Base-by-base conservation (phyloP, 1,284 basidiomycete genomes). In the Moesziomyces parantarcticus region DNA sequence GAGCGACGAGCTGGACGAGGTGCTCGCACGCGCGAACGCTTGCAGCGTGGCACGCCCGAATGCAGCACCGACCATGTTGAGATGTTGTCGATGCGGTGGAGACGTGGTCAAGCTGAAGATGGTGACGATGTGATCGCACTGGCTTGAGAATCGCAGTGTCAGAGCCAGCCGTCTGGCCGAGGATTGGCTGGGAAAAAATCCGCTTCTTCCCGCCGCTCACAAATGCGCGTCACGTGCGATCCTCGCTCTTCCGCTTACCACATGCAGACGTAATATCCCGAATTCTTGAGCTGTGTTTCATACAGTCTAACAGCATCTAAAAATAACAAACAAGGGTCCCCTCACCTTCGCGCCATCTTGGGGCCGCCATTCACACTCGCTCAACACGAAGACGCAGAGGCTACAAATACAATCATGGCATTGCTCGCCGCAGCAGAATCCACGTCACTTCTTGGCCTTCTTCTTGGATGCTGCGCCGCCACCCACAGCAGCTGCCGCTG, bases 141-240 rank as follows among this genome's bases (percentile, higher is more conserved):
- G 25, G 39, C 41, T 26, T 32, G 29, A 32, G 10, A 32, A 13
- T 11, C 29, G 10, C 29, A 32, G 29, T 13, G 29, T 13, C 29
- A 32, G 10, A 32, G 29, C 29, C 29, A n/a, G 29, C 29, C 29
- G 42, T 9, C 22, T 23, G 42, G 1, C 16, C 22, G 3, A 36
- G 42, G 49, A 58, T 48, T 52, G 49, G 51, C 52, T 43, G 58
- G 55, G 59, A 53, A 68, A 68, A 68, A 68, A 51, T 62, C 59
- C 54, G 56, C 51, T 68, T 52, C 59, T 62, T 62, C 59, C 20
- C 21, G 55, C 39, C 39, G 44, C 39, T 43, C 42, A 46, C 39
- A 20, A 32, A 32, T 3, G 29, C 39, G 56, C 65, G 39, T 68
- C 65, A 68, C 65, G 65, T 68, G 65, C 51, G 36, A 21, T 36